A percentile compares a stretch with the other conserved stretches of the same genome.
Evolutionary conservation across 352 stramenopile species (phyloP).

Genomic region (Elongisporangium prolatum): DNA sequence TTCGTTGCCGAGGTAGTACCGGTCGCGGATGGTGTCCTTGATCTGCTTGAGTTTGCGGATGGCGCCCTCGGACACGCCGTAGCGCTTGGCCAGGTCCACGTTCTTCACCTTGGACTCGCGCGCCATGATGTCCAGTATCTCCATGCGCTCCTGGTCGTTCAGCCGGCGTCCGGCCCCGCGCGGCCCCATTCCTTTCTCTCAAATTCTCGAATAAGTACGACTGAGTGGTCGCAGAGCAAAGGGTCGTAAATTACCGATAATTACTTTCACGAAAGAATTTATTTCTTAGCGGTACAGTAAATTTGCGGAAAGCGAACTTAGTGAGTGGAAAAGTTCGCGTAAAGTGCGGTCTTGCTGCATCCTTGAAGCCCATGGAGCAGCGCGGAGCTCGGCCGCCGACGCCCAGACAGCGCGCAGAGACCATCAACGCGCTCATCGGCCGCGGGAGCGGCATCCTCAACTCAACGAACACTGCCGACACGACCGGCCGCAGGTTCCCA

Average conservation of each 20-base stretch:
- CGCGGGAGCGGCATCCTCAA: neutral
- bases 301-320: too few species aligned
- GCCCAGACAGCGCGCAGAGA: neutral
- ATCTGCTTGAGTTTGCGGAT: conserved; percentile 89
- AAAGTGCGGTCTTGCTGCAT: neutral
- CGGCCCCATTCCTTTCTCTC: conserved; percentile 42
- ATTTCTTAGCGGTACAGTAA: too few species aligned
- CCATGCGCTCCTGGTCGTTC: conserved; percentile 89
- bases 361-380: neutral
- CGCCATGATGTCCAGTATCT: conserved; percentile 81
- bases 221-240: conserved; percentile 5
- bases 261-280: too few species aligned
- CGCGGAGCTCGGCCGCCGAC: neutral
- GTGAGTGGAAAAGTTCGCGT: neutral
- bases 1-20: conserved; percentile 80
- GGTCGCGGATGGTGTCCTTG: conserved; percentile 78
- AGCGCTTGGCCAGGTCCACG: conserved; percentile 79
- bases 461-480: neutral
- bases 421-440: neutral
- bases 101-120: conserved; percentile 84
- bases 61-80: conserved; percentile 80
- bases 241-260: neutral
- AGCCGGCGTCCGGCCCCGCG: conserved; percentile 71
- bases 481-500: neutral
- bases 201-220: conserved; percentile 29